phyloP scores from a whole-genome alignment of 164 flowering plant species.

The Chloranthus sessilifolius region DNA sequence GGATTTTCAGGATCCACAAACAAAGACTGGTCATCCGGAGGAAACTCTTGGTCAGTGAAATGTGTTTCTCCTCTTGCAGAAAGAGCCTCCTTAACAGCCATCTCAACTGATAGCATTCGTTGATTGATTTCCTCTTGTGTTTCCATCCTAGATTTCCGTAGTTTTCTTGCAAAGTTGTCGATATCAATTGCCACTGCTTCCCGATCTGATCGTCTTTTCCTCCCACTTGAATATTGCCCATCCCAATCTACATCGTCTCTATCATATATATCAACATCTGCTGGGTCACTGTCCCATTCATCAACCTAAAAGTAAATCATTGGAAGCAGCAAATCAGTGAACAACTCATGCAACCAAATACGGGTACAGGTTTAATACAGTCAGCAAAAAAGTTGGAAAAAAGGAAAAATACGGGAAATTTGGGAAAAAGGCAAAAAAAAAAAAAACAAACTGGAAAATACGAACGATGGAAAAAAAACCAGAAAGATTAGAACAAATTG shows the following conservation, averaged over 20 bases:
- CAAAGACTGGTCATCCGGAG: conserved; percentile 87
- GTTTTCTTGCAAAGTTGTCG: conserved; percentile 77
- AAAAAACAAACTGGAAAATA: no score
- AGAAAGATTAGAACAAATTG: no score
- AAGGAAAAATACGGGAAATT: no score
- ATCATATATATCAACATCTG: conserved; percentile 92
- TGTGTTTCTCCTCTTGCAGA: conserved; percentile 76
- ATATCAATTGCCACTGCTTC: conserved; percentile 66
- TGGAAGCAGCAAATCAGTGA: conserved; percentile 14
- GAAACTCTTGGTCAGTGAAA: conserved; percentile 97
- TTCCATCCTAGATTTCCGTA: conserved; percentile 83
- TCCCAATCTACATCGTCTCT: conserved; percentile 99
- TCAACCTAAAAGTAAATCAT: conserved; percentile 52
- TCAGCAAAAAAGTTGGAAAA: no score
- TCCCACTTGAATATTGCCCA: conserved; percentile 98
- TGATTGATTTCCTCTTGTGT: conserved; percentile 85
- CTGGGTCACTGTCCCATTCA: conserved; percentile 98
- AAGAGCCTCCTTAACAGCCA: conserved; percentile 95
- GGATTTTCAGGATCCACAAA: conserved; percentile 80
- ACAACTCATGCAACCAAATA: background rate
- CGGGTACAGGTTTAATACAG: no score
- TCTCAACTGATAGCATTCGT: conserved; percentile 89
- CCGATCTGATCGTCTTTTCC: conserved; percentile 83
- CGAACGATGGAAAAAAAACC: no score
- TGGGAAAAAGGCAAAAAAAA: no score